Conservation (phyloP, 495 filamentous ascomycete genomes). For the Rhypophila decipiens region DNA sequence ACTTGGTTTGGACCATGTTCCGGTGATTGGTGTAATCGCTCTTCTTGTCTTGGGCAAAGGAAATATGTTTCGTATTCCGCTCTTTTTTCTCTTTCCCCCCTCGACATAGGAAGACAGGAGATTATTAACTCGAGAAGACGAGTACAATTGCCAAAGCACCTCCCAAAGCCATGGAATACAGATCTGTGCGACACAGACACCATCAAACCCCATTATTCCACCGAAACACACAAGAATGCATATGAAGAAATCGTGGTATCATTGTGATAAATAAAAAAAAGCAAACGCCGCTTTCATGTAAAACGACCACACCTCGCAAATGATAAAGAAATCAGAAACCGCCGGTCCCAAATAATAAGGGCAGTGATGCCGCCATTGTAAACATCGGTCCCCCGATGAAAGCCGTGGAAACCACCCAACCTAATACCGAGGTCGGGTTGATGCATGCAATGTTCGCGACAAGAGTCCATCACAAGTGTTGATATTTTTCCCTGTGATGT, state of each 20-base stretch:
- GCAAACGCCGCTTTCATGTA: slow-evolving; percentile 6
- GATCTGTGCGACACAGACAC: background rate
- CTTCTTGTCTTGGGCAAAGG: too few relatives aligned
- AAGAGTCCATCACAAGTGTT: background rate
- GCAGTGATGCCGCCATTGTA: slow-evolving; percentile 32
- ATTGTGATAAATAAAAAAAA: background rate
- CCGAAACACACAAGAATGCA: too few relatives aligned
- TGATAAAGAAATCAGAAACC: background rate
- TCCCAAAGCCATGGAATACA: background rate
- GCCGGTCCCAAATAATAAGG: slow-evolving; percentile 15
- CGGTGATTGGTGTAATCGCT: too few relatives aligned
- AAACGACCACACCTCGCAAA: background rate
- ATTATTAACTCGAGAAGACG: too few relatives aligned
- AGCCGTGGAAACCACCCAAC: slow-evolving; percentile 23
- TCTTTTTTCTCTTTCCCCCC: background rate
- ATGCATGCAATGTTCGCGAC: slow-evolving; percentile 19
- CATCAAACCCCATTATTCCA: background rate
- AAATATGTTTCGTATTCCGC: background rate
- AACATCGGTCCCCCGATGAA: slow-evolving; percentile 21
- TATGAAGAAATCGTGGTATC: background rate
- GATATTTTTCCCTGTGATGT: background rate
- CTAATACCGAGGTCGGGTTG: slow-evolving; percentile 14
- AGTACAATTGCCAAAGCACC: background rate
- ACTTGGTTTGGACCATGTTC: too few relatives aligned
- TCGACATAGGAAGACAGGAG: background rate